phyloP scores from a whole-genome alignment of 1,139 yeast species.

The Taphrina pruni region DNA sequence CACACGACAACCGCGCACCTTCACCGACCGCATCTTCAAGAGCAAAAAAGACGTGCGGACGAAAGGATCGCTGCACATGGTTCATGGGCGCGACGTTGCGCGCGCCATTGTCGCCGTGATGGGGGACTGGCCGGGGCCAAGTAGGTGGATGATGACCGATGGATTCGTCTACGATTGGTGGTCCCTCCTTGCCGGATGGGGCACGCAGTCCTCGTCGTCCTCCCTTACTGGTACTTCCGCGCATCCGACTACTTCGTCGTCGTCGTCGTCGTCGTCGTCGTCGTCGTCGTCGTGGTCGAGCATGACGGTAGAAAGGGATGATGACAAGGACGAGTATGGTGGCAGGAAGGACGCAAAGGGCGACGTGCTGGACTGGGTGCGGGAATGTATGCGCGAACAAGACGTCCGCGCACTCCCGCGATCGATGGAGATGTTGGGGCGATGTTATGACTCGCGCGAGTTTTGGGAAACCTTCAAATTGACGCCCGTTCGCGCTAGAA shows the following conservation, averaged over 20 bases:
- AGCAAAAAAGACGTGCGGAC: slow-evolving; percentile 5
- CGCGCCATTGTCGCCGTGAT: slow-evolving; percentile 38
- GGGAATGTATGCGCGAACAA: slow-evolving; percentile 31
- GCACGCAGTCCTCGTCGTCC: background rate
- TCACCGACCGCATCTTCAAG: slow-evolving; percentile 13
- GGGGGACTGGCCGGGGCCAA: slow-evolving; percentile 33
- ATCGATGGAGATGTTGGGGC: slow-evolving; percentile 29
- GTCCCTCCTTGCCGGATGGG: slow-evolving; percentile 39
- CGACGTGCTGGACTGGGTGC: slow-evolving; percentile 24
- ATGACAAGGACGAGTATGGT: background rate
- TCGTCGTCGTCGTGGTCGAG: background rate
- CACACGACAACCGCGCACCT: slow-evolving; percentile 27
- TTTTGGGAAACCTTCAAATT: slow-evolving; percentile 31
- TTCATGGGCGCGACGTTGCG: slow-evolving; percentile 37
- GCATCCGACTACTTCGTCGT: too few relatives aligned
- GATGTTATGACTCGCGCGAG: slow-evolving; percentile 36
- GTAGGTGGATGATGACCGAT: slow-evolving; percentile 40
- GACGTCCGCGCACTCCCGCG: slow-evolving; percentile 33
- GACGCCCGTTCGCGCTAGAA: slow-evolving; percentile 36
- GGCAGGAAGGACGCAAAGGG: slow-evolving; percentile 18
- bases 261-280: background rate
- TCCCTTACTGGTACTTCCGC: too few relatives aligned
- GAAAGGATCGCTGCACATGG: slow-evolving; percentile 31
- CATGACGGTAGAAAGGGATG: background rate
- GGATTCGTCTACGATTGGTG: slow-evolving; percentile 41